Evolutionary conservation across 768 basidiomycete species (phyloP), one percentile per base, ranked within the genome.

Genomic region (Mycena venus): DNA sequence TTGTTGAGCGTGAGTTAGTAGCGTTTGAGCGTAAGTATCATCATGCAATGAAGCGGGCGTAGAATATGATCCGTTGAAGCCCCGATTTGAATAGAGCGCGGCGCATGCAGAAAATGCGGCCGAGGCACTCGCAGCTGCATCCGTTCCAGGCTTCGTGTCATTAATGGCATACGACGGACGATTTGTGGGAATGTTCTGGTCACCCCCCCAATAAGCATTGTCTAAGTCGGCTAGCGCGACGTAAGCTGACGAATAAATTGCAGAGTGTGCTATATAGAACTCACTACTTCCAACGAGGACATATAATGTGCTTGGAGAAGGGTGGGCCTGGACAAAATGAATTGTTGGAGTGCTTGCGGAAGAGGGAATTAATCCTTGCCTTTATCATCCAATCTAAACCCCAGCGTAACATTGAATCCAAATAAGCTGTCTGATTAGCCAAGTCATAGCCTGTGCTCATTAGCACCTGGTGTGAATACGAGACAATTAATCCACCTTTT

Each of bases 351-450:
- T 59, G 40, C 11, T 63, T 21, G 36, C 6, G 17, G 36, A 12
- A 10, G 32, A 38, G 7, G 34, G 60, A 25, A 17, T 64, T 9
- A 36, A 34, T 59, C 63, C 86, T 73, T 69, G 93, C 96, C 87
- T 95, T 96, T 64, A 97, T 95, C 62, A 97, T 85, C 96, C 96
- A 98, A 82, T 96, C 94, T 55, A 96, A 89, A 29, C 96, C 93
- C 95, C 95, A 98, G 72, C 96, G 91, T 64, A 98, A 85, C 88
- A 95, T 96, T 73, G 91, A 90, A 78, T 98, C 97, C n/a, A 98
- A 90, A 82, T 98, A 98, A 3, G 91, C 90, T 0, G 96, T 96
- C 83, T 98, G 96, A 65, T 95, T 94, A 64, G 95, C 91, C 62
- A 91, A 77, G 75, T 96, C 95, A 79, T 97, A 98, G 19, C 94